Evolutionary conservation across 106 monocot species (phyloP).

Genomic region (Phalaenopsis aphrodite): DNA sequence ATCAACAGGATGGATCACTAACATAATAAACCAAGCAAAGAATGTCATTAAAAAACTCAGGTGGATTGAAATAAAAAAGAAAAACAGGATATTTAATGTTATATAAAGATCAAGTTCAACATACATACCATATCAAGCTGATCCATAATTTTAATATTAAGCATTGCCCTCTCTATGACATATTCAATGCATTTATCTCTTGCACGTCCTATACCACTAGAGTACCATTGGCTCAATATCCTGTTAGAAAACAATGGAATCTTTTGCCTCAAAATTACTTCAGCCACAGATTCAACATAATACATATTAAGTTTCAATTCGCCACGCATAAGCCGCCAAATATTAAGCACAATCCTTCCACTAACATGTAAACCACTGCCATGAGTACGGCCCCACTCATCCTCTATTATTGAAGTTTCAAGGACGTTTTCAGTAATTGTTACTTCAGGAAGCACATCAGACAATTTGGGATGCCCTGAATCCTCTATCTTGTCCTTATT

Average conservation of each 20-base stretch:
- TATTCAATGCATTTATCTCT: slow-evolving; percentile 63
- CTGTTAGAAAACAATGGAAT: slow-evolving; percentile 63
- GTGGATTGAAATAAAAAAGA: background rate
- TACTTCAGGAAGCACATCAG: slow-evolving; percentile 13
- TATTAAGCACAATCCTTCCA: slow-evolving; percentile 96
- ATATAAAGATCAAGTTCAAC: background rate
- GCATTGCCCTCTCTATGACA: slow-evolving; percentile 41
- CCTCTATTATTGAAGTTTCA: slow-evolving; percentile 40
- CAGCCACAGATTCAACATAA: slow-evolving; percentile 75
- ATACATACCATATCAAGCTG: slow-evolving; percentile 80
- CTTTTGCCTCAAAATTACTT: slow-evolving; percentile 76
- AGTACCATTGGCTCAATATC: slow-evolving; percentile 70
- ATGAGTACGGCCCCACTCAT: slow-evolving; percentile 84
- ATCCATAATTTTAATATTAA: slow-evolving; percentile 75
- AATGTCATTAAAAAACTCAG: background rate
- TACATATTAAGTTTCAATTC: slow-evolving; percentile 88
- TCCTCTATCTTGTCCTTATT: slow-evolving; percentile 16
- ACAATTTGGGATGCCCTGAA: slow-evolving; percentile 16
- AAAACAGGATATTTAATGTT: background rate
- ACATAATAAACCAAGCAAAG: background rate
- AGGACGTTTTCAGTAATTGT: slow-evolving; percentile 23
- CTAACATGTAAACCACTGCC: slow-evolving; percentile 89
- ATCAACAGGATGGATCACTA: background rate
- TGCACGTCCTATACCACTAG: slow-evolving; percentile 36
- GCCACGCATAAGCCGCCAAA: slow-evolving; percentile 85